phyloP scores from a whole-genome alignment of 202 grass and related monocot genomes.

The Dendrocalamus latiflorus region DNA sequence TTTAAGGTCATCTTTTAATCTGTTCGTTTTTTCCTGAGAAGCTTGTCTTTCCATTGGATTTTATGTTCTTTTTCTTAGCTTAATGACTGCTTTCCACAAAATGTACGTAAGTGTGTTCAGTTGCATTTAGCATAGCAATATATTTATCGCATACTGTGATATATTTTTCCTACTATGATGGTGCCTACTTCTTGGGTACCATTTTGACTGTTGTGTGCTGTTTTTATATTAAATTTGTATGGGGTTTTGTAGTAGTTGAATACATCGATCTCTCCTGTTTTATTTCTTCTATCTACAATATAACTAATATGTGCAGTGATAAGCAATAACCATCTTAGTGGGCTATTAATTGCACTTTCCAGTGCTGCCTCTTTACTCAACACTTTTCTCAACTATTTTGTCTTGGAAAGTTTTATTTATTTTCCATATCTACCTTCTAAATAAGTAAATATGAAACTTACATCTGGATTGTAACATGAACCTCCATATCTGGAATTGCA shows the following conservation, averaged over 20 bases:
- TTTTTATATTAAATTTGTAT: neutral
- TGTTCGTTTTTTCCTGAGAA: conserved; percentile 1
- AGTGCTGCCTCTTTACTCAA: too few relatives aligned
- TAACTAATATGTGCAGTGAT: neutral
- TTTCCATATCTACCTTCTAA: too few relatives aligned
- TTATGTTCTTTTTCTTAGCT: neutral
- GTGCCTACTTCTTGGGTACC: neutral
- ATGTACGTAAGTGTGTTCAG: neutral
- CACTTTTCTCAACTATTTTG: neutral
- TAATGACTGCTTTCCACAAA: neutral
- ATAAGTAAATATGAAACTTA: neutral
- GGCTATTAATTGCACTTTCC: neutral
- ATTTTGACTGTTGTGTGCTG: neutral
- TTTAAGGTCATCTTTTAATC: conserved; percentile 62
- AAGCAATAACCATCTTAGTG: neutral
- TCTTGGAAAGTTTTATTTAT: too few relatives aligned
- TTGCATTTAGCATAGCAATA: neutral
- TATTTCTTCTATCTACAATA: conserved; percentile 2
- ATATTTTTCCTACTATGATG: neutral
- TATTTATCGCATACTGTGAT: neutral
- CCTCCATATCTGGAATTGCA: neutral
- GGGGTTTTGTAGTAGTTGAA: neutral
- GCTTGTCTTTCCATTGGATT: neutral
- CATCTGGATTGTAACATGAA: conserved; percentile 15
- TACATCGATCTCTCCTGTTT: neutral